phyloP scores from a whole-genome alignment of 2,329 filamentous ascomycete genomes.

The Botrytis cinerea region DNA sequence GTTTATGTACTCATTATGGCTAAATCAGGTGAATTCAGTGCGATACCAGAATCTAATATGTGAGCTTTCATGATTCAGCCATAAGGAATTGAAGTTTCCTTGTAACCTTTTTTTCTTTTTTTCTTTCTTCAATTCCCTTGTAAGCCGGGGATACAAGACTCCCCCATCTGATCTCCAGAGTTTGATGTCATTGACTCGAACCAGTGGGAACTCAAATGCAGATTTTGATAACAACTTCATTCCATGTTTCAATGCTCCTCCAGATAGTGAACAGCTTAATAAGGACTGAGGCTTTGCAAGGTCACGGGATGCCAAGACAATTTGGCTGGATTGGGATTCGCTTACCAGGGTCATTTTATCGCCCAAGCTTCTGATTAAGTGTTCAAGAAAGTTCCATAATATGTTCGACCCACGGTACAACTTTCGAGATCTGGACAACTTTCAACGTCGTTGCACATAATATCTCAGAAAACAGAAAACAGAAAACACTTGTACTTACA shows the following conservation, averaged over 20 bases:
- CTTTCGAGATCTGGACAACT: slow-evolving; percentile 19
- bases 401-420: background rate
- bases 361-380: slow-evolving; percentile 14
- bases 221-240: background rate
- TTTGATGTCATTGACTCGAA: background rate
- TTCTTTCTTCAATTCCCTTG: background rate
- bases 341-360: background rate
- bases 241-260: background rate
- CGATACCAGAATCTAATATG: background rate
- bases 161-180: background rate
- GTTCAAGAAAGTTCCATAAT: slow-evolving; percentile 17
- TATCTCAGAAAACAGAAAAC: background rate
- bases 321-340: background rate
- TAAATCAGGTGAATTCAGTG: background rate
- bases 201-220: background rate
- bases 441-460: slow-evolving; percentile 15
- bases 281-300: background rate
- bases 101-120: background rate
- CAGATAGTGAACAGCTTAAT: background rate
- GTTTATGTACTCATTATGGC: background rate
- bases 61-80: background rate
- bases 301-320: slow-evolving; percentile 4
- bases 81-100: background rate
- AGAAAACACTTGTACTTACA: slow-evolving; percentile 11
- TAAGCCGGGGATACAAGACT: background rate